Percentiles rank a stretch among this genome's conserved stretches.
Evolutionary conservation across 164 flowering plant genomes (phyloP).

Genomic region (Macadamia tetraphylla): DNA sequence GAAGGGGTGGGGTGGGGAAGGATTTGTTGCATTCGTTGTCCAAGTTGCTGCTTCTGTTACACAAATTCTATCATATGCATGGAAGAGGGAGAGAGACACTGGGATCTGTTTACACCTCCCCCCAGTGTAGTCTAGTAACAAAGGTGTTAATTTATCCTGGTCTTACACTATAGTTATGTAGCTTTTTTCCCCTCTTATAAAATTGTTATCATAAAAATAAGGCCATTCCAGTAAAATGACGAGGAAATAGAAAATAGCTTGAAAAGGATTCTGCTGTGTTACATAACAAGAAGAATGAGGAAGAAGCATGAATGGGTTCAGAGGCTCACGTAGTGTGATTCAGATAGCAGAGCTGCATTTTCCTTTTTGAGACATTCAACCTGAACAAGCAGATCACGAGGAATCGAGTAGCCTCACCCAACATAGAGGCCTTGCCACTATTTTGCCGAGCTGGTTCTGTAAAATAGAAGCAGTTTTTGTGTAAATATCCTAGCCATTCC

Average conservation of each 20-base stretch:
- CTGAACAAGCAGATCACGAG: conserved; percentile 32
- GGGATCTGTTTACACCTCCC: too few relatives aligned
- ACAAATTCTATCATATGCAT: too few relatives aligned
- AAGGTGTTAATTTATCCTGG: too few relatives aligned
- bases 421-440: conserved; percentile 54
- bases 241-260: background rate
- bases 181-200: too few relatives aligned
- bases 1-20: too few relatives aligned
- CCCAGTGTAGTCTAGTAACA: too few relatives aligned
- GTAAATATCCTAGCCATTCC: background rate
- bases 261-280: background rate
- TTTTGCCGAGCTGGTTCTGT: conserved; percentile 41
- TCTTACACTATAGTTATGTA: too few relatives aligned
- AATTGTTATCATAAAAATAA: too few relatives aligned
- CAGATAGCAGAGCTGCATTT: conserved; percentile 47
- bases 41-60: too few relatives aligned
- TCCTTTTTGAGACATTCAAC: conserved; percentile 48
- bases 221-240: background rate
- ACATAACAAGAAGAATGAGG: background rate
- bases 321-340: conserved; percentile 54
- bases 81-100: too few relatives aligned
- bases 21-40: too few relatives aligned
- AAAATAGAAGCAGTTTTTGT: background rate
- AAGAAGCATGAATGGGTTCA: background rate
- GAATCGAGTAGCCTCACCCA: conserved; percentile 44